Percentiles rank a stretch among this genome's conserved stretches.
Conservation (phyloP, 768 basidiomycete species). For the Lactifluus rugatus region DNA sequence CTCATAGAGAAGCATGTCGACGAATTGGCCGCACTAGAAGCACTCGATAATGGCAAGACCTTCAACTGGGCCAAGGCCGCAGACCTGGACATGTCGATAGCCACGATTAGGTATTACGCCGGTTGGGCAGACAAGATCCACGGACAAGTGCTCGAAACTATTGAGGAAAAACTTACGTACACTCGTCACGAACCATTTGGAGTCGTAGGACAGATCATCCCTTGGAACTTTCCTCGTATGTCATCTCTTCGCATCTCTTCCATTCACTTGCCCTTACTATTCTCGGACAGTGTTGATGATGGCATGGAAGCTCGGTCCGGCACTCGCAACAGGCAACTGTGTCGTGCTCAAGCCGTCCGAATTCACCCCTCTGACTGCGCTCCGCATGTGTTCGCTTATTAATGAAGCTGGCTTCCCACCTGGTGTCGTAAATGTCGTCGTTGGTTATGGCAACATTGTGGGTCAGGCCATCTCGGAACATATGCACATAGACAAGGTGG, state of each 20-base stretch:
- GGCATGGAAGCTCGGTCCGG: constrained; percentile 55
- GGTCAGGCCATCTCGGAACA: constrained; percentile 51
- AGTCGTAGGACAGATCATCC: constrained; percentile 50
- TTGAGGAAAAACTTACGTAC: constrained; percentile 41
- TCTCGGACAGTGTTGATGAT: constrained; percentile 38
- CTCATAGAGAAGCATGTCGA: constrained; percentile 54
- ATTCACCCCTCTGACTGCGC: constrained; percentile 49
- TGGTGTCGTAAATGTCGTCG: constrained; percentile 53
- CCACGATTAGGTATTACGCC: constrained; percentile 64
- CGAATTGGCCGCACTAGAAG: constrained; percentile 63
- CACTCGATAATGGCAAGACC: constrained; percentile 59
- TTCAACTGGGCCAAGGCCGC: constrained; percentile 37
- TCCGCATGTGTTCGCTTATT: constrained; percentile 36
- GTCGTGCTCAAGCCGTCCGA: constrained; percentile 60
- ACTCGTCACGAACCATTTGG: constrained; percentile 57
- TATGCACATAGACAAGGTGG: constrained; percentile 53
- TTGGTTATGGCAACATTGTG: constrained; percentile 44
- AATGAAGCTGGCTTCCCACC: constrained; percentile 52
- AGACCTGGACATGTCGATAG: constrained; percentile 42
- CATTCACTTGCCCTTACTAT: background rate
- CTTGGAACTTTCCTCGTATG: constrained; percentile 55
- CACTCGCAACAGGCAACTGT: constrained; percentile 50
- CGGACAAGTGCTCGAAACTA: constrained; percentile 65
- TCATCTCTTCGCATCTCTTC: background rate
- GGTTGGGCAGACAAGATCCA: constrained; percentile 89